phyloP scores from a whole-genome alignment of 2,329 filamentous ascomycete species.

The Aspergillus clavatus region DNA sequence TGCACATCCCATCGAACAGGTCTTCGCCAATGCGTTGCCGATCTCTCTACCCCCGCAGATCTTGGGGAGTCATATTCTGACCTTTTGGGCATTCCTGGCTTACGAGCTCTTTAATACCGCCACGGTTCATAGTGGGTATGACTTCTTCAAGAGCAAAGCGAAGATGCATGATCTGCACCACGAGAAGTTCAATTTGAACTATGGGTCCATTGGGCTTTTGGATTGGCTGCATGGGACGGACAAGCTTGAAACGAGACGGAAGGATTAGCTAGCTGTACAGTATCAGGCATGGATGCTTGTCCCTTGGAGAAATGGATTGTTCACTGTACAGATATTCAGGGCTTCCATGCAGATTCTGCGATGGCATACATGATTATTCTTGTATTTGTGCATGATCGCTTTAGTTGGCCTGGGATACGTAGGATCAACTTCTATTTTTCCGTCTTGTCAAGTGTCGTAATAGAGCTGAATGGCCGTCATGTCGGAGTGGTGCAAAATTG shows the following conservation, averaged over 20 bases:
- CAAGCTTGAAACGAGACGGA: constrained; percentile 1
- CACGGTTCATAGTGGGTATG: constrained; percentile 55
- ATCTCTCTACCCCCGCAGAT: constrained; percentile 48
- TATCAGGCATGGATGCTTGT: no score
- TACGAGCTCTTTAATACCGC: constrained; percentile 49
- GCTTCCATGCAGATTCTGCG: no score
- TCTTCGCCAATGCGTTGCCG: constrained; percentile 51
- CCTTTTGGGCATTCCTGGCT: constrained; percentile 48
- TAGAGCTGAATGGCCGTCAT: no score
- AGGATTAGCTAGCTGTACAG: no score
- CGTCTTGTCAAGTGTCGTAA: no score
- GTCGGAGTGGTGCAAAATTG: no score
- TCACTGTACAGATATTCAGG: no score
- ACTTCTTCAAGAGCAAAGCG: constrained; percentile 46
- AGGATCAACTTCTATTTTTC: no score
- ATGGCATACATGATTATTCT: no score
- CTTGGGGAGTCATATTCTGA: constrained; percentile 48
- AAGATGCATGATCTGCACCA: constrained; percentile 55
- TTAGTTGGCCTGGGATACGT: no score
- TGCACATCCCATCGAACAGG: constrained; percentile 54
- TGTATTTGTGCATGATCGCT: no score
- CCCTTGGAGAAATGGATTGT: no score
- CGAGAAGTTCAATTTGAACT: constrained; percentile 53
- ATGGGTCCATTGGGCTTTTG: constrained; percentile 49
- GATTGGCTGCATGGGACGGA: constrained; percentile 55